phyloP scores from a whole-genome alignment of 495 filamentous ascomycete genomes.

The Annulohypoxylon nitens region DNA sequence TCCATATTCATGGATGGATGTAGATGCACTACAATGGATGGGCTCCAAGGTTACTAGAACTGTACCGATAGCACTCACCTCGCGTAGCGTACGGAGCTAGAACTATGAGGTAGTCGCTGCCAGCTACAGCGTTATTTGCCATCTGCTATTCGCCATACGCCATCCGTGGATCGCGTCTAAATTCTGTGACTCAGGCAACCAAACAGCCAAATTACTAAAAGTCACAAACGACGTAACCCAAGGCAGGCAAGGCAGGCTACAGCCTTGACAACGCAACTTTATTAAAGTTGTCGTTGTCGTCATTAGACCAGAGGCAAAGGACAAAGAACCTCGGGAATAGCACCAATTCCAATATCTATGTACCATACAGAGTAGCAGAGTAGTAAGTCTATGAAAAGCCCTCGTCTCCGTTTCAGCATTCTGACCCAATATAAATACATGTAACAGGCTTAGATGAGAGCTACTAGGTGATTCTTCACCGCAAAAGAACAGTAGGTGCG shows the following conservation, averaged over 20 bases:
- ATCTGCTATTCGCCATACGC: neutral
- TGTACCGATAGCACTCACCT: neutral
- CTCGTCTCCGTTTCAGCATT: neutral
- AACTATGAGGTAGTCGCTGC: neutral
- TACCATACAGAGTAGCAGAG: neutral
- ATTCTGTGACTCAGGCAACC: slow-evolving; percentile 27
- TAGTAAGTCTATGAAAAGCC: slow-evolving; percentile 1
- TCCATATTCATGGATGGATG: no score
- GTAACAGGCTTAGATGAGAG: neutral
- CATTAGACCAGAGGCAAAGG: neutral
- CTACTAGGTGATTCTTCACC: neutral
- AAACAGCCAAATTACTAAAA: neutral
- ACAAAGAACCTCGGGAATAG: slow-evolving; percentile 1
- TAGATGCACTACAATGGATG: no score
- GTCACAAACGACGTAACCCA: neutral
- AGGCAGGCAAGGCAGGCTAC: neutral
- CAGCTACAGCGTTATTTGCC: neutral
- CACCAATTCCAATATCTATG: neutral
- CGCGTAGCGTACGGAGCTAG: neutral
- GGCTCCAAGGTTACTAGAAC: neutral
- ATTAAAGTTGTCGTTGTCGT: neutral
- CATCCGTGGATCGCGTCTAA: neutral
- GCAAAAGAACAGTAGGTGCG: neutral
- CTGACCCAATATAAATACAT: slow-evolving; percentile 8
- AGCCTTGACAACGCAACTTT: neutral